Base-by-base conservation (phyloP, 2,329 filamentous ascomycete species). In the Monosporascus sp. region DNA sequence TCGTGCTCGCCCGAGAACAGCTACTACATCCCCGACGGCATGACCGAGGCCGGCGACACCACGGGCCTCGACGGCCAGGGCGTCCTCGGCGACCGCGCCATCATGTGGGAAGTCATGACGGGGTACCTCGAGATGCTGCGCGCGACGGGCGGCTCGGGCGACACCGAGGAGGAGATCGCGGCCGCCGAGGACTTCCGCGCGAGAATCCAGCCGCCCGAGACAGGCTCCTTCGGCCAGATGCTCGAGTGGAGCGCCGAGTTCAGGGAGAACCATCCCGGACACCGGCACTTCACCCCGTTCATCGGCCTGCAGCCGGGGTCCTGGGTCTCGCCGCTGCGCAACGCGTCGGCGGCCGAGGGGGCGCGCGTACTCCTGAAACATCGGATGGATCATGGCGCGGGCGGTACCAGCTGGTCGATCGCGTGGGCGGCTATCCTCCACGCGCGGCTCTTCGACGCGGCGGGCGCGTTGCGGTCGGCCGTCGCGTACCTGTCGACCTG, bases 1-100 rank as follows among this genome's bases (percentile, higher is more conserved):
- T 24, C 35, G 1, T 45, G 53, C 48, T 56, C 54, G 35, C 54
- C 54, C 36, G 54, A 56, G 49, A 56, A 56, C 49, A 50, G 52
- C 9, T 56, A 54, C 46, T 41, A 48, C 41, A 54, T 56, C 20
- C 54, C 54, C 15, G 37, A 49, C 5, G 36, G 43, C 27, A 48
- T 37, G 48, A 17, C 48, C 11, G 54, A 49, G 5, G 27, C 52
- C 7, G 39, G 52, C 27, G 49, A 48, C 25, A 49, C 45, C 20
- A 54, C 48, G 36, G 49, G 52, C 7, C 36, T 56, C 20, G 51
- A 56, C 35, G 43, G 43, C 11, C 44, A 41, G 7, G 54, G 52
- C 5, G 37, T 46, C 8, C 49, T 54, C 24, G 43, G 50, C 25
- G 52, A 56, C 35, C 47, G 54, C 20, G 48, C 48, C 27, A 54